Evolutionary conservation across 139 green algal species (phyloP).

Genomic region (Pseudopediastrum boryanum): DNA sequence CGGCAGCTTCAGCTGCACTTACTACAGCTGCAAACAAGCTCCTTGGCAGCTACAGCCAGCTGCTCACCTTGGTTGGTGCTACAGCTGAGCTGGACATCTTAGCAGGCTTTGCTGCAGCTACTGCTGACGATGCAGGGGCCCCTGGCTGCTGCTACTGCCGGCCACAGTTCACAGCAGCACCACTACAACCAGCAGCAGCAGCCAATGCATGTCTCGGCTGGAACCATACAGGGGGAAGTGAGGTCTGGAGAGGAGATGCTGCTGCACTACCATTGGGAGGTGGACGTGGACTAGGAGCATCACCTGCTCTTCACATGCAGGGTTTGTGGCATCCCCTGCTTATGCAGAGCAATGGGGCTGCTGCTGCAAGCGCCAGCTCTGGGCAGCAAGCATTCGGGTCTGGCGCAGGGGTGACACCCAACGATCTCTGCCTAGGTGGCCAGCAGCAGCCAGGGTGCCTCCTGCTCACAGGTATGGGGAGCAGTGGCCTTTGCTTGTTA

Average conservation of each 20-base stretch:
- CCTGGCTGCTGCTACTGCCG: slow-evolving; percentile 60
- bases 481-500: too few species aligned
- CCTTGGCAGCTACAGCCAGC: slow-evolving; percentile 7
- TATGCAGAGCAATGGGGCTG: not conserved
- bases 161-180: slow-evolving; percentile 47
- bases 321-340: slow-evolving; percentile 72
- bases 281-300: not conserved
- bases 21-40: slow-evolving; percentile 10
- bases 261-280: slow-evolving; percentile 21
- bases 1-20: slow-evolving; percentile 30
- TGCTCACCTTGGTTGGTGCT: slow-evolving; percentile 35
- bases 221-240: too few species aligned
- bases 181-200: not conserved
- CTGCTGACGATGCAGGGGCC: slow-evolving; percentile 1
- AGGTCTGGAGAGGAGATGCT: too few species aligned
- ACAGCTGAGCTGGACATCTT: slow-evolving; percentile 69
- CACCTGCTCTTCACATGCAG: slow-evolving; percentile 45
- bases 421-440: slow-evolving; percentile 63
- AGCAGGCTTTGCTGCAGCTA: slow-evolving; percentile 55
- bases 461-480: slow-evolving; percentile 65
- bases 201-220: slow-evolving; percentile 6
- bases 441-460: slow-evolving; percentile 39
- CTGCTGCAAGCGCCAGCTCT: too few species aligned
- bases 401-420: slow-evolving; percentile 48
- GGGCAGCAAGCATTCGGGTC: too few species aligned